phyloP scores from a whole-genome alignment of 2,329 filamentous ascomycete genomes.

The Trichoderma sp. region DNA sequence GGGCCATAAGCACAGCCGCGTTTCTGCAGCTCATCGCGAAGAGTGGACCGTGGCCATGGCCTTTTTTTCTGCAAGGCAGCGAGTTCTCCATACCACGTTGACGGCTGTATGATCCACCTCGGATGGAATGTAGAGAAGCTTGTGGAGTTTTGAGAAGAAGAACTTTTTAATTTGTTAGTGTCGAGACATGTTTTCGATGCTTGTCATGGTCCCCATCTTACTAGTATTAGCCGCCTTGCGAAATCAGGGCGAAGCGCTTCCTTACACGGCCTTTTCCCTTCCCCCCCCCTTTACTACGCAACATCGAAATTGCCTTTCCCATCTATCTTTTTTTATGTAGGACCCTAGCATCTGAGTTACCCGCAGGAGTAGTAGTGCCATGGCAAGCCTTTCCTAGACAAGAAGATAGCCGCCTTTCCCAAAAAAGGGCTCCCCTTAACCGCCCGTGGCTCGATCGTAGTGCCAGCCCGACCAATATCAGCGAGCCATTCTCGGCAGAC shows the following conservation, averaged over 20 bases:
- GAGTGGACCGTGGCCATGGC: constrained; percentile 5
- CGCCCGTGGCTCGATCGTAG: constrained; percentile 36
- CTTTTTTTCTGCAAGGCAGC: constrained; percentile 10
- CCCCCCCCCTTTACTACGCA: not conserved
- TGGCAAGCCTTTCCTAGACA: constrained; percentile 23
- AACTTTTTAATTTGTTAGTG: not conserved
- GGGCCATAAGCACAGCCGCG: not conserved
- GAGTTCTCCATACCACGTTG: constrained; percentile 17
- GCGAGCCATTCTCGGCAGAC: constrained; percentile 46
- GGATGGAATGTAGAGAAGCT: constrained; percentile 1
- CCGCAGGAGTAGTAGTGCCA: not conserved
- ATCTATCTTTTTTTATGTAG: not conserved
- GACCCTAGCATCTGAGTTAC: not conserved
- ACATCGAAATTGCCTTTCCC: not conserved
- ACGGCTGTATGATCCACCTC: constrained; percentile 15
- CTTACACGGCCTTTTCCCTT: not conserved
- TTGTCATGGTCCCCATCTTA: not conserved
- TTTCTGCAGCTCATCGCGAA: not conserved
- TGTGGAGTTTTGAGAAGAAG: constrained; percentile 2
- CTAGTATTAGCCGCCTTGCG: constrained; percentile 22
- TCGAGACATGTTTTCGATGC: not conserved
- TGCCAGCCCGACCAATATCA: constrained; percentile 57
- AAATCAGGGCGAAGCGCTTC: constrained; percentile 21
- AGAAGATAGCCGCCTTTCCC: constrained; percentile 27
- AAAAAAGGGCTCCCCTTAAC: constrained; percentile 30